phyloP scores from a whole-genome alignment of 1,139 yeast genomes.

The Scheffersomyces quercinus region DNA sequence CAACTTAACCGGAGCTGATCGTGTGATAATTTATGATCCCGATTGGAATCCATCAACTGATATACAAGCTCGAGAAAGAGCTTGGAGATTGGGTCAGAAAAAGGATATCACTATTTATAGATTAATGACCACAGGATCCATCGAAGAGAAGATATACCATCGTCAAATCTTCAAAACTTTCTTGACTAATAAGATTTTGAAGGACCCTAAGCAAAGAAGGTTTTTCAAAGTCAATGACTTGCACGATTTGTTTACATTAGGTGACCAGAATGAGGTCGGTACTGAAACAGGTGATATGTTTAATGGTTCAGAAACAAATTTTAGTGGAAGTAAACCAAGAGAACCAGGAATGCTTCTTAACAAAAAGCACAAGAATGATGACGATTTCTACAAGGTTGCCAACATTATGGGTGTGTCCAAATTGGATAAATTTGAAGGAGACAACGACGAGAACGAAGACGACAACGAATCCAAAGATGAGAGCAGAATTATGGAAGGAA shows the following conservation, averaged over 20 bases:
- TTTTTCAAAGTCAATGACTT: slow-evolving; percentile 91
- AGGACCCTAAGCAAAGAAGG: slow-evolving; percentile 92
- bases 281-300: slow-evolving; percentile 69
- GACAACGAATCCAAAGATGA: slow-evolving; percentile 46
- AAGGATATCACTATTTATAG: slow-evolving; percentile 91
- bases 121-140: slow-evolving; percentile 91
- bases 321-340: slow-evolving; percentile 25
- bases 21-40: slow-evolving; percentile 93
- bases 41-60: slow-evolving; percentile 99
- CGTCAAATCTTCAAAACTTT: slow-evolving; percentile 96
- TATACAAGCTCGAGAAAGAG: slow-evolving; percentile 93
- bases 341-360: slow-evolving; percentile 22
- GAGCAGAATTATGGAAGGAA: slow-evolving; percentile 67
- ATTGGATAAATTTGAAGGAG: slow-evolving; percentile 51
- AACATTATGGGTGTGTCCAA: slow-evolving; percentile 56
- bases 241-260: slow-evolving; percentile 84
- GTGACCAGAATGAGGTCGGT: slow-evolving; percentile 68
- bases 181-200: slow-evolving; percentile 86
- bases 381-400: slow-evolving; percentile 57
- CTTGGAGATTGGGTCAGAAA: slow-evolving; percentile 96
- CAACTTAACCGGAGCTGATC: slow-evolving; percentile 90
- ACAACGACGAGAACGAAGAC: slow-evolving; percentile 29
- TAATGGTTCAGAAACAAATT: slow-evolving; percentile 48
- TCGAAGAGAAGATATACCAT: slow-evolving; percentile 95
- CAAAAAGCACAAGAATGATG: slow-evolving; percentile 41